Evolutionary conservation across 306 rosid genomes (phyloP).

Genomic region (Lotus japonicus): DNA sequence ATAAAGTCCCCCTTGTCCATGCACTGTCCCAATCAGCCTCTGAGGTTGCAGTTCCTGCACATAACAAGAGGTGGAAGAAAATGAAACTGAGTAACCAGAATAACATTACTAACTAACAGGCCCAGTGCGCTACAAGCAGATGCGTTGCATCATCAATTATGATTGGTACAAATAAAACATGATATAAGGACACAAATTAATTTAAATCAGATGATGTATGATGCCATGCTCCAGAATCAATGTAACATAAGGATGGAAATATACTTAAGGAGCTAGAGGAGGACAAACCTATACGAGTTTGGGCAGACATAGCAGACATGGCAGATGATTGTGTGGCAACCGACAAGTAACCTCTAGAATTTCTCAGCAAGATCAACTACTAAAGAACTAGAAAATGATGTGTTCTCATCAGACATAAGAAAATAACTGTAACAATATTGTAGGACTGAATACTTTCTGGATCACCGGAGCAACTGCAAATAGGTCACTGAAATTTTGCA

Average conservation of each 20-base stretch:
- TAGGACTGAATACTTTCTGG: no score
- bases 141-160: not conserved
- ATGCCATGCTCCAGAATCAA: not conserved
- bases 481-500: no score
- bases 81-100: not conserved
- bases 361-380: not conserved
- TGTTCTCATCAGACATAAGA: no score
- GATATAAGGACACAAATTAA: not conserved
- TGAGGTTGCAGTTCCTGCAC: not conserved
- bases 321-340: no score
- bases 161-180: not conserved
- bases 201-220: not conserved
- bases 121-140: not conserved
- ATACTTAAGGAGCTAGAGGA: no score
- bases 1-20: not conserved
- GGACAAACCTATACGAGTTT: not conserved
- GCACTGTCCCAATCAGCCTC: not conserved
- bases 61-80: no score
- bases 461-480: no score
- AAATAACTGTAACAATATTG: no score
- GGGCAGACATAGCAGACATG: not conserved
- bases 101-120: not conserved
- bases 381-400: no score
- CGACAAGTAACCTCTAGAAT: not conserved
- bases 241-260: not conserved